These are phyloP conservation scores for Anthostomella pinea DNA, from an alignment of 2,329 filamentous ascomycete species.

Conservation along the genomic window DNA sequence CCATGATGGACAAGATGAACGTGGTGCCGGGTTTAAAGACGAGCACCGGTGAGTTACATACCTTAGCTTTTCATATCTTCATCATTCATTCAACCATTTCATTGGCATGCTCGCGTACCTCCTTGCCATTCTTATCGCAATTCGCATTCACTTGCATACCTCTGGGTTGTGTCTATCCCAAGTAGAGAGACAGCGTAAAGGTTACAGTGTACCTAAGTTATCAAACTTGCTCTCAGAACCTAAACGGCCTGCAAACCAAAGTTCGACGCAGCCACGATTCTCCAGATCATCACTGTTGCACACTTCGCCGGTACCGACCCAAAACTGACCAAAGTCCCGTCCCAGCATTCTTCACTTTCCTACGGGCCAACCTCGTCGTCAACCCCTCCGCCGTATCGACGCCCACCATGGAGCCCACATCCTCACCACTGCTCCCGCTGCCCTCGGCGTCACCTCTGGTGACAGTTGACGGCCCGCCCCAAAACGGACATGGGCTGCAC, in stretches of 20 bases:
- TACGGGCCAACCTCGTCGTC: constrained; percentile 76
- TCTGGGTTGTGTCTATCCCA: too few species aligned
- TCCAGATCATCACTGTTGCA: background rate
- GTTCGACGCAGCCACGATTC: too few species aligned
- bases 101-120: too few species aligned
- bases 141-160: too few species aligned
- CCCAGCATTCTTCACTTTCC: constrained; percentile 77
- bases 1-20: constrained; percentile 53
- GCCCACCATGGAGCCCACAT: constrained; percentile 57
- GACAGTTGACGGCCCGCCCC: constrained; percentile 39
- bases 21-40: constrained; percentile 56
- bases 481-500: too few species aligned
- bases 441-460: constrained; percentile 36
- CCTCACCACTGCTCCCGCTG: constrained; percentile 37
- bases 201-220: too few species aligned
- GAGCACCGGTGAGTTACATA: constrained; percentile 52
- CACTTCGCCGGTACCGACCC: constrained; percentile 6
- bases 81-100: background rate
- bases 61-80: background rate
- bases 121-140: too few species aligned
- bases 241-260: too few species aligned
- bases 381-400: constrained; percentile 60
- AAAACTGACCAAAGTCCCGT: constrained; percentile 23
- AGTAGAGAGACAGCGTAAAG: too few species aligned
- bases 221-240: too few species aligned